A percentile compares a stretch with the other conserved stretches of the same genome.
These are phyloP conservation scores for Metschnikowia picachoensis DNA, from an alignment of 805 yeast species.

Conservation along the genomic window DNA sequence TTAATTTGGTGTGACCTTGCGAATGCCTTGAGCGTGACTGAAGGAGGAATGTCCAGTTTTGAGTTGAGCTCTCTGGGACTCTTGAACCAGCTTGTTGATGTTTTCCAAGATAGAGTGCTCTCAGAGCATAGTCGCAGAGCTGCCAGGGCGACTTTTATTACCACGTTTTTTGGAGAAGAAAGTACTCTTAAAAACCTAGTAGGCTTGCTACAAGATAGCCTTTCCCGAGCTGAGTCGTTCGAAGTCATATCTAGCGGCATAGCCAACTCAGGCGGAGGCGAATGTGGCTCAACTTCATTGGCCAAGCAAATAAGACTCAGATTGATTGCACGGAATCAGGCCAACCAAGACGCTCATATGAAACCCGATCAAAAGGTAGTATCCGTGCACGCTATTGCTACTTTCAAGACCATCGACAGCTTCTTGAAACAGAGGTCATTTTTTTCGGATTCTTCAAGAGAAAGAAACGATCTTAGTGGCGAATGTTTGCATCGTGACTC, in stretches of 20 bases:
- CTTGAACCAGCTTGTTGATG: constrained; percentile 28
- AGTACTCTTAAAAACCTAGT: constrained; percentile 7
- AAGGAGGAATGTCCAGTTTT: constrained; percentile 55
- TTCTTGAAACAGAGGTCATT: constrained; percentile 30
- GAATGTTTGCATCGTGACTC: background rate
- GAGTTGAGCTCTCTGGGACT: constrained; percentile 72
- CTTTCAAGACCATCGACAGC: constrained; percentile 48
- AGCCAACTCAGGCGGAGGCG: constrained; percentile 11
- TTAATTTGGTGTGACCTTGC: constrained; percentile 24
- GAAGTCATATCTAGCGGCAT: constrained; percentile 52
- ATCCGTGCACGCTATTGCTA: constrained; percentile 58
- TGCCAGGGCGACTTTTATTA: constrained; percentile 40
- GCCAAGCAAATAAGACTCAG: constrained; percentile 67
- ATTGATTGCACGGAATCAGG: constrained; percentile 28
- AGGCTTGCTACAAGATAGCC: constrained; percentile 55
- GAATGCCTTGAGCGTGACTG: constrained; percentile 10
- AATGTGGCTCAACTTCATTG: constrained; percentile 52
- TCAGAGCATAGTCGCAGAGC: background rate
- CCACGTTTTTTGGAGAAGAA: constrained; percentile 30
- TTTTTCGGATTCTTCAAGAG: constrained; percentile 1
- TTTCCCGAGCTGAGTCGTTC: constrained; percentile 71
- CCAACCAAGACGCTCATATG: constrained; percentile 16
- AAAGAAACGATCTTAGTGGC: background rate
- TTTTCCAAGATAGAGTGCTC: constrained; percentile 1
- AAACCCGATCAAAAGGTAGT: constrained; percentile 33